A percentile compares a stretch with the other conserved stretches of the same genome.
phyloP scores from a whole-genome alignment of 306 rosid genomes.

The Psophocarpus tetragonolobus region DNA sequence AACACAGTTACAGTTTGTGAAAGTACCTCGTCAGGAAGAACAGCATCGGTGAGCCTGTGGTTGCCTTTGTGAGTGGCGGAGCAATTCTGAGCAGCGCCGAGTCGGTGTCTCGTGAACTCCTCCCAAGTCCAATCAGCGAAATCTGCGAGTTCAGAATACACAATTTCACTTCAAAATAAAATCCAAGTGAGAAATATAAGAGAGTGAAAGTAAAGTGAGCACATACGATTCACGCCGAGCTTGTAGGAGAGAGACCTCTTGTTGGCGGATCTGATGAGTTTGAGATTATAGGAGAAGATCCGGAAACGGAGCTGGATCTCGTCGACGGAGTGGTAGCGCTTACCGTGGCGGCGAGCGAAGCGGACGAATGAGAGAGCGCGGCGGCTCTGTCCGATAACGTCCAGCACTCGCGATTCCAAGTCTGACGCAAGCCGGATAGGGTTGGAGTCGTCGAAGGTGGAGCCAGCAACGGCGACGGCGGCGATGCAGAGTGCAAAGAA shows the following conservation, averaged over 20 bases:
- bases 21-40: conserved; percentile 62
- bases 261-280: conserved; percentile 69
- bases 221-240: conserved; percentile 81
- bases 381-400: conserved; percentile 58
- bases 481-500: conserved; percentile 36
- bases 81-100: conserved; percentile 96
- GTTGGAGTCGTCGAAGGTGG: conserved; percentile 71
- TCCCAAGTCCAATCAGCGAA: conserved; percentile 97
- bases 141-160: conserved; percentile 36
- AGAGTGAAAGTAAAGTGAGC: not conserved
- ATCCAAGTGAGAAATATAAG: not conserved
- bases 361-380: conserved; percentile 75
- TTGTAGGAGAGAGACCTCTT: conserved; percentile 58
- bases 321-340: conserved; percentile 62
- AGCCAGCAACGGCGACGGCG: conserved; percentile 24
- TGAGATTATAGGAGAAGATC: conserved; percentile 66
- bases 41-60: conserved; percentile 58
- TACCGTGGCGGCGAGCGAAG: conserved; percentile 63
- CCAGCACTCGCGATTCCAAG: conserved; percentile 52
- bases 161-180: not conserved
- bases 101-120: conserved; percentile 67
- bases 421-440: conserved; percentile 69
- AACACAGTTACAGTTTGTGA: not conserved
- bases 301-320: conserved; percentile 70
- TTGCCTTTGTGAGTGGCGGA: conserved; percentile 85